Percentiles rank a stretch among this genome's conserved stretches.
Conservation (phyloP, 306 rosid species). For the Begonia loranthoides region DNA sequence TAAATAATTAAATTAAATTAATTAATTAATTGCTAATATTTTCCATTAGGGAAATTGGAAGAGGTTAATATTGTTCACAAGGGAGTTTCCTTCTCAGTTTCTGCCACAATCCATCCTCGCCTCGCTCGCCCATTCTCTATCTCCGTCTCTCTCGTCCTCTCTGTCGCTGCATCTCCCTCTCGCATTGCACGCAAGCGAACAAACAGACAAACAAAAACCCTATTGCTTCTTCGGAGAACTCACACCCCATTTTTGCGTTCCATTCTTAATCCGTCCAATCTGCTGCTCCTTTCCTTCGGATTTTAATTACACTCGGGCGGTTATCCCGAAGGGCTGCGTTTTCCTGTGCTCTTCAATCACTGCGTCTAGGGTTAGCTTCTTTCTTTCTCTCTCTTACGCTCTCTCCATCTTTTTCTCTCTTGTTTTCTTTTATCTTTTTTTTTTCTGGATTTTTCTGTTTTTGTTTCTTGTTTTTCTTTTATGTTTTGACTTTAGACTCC, state of each 20-base stretch:
- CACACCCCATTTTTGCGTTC: conserved; percentile 12
- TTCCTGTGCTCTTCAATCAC: conserved; percentile 24
- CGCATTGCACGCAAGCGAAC: conserved; percentile 11
- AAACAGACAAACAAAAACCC: conserved; percentile 45
- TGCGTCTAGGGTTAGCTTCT: conserved; percentile 55
- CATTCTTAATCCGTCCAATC: conserved; percentile 11
- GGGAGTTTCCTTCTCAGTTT: conserved; percentile 32
- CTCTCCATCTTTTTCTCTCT: conserved; percentile 4
- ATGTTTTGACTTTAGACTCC: conserved; percentile 40
- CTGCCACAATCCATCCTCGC: too few relatives aligned
- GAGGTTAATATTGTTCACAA: conserved; percentile 31
- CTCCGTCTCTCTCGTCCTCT: conserved; percentile 3
- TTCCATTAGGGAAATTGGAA: too few relatives aligned
- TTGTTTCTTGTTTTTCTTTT: conserved; percentile 5
- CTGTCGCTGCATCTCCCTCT: conserved; percentile 15
- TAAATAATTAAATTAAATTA: too few relatives aligned
- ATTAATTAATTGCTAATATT: too few relatives aligned
- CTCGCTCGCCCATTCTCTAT: too few relatives aligned
- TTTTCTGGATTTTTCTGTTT: conserved; percentile 10
- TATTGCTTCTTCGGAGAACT: conserved; percentile 17
- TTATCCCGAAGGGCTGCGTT: conserved; percentile 43
- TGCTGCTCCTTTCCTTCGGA: conserved; percentile 1
- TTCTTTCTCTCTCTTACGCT: conserved; percentile 8
- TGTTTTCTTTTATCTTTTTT: conserved; percentile 1
- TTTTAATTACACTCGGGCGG: conserved; percentile 25